Evolutionary conservation across 305 asterid genomes (phyloP).

Genomic region (Rubia peregrina): DNA sequence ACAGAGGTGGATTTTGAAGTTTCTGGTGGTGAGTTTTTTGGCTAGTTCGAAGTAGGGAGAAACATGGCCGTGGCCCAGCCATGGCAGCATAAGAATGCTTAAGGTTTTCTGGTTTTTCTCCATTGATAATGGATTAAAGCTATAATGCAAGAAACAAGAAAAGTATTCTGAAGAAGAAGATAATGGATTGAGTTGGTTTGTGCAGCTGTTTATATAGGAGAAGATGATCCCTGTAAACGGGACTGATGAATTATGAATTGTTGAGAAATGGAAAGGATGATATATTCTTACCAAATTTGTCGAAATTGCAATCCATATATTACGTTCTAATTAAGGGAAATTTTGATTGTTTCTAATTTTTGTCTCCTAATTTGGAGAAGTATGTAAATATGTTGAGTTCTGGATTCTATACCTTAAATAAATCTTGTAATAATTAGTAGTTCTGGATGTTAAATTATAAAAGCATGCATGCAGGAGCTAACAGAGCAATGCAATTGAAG

Average conservation of each 20-base stretch:
- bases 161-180: background rate
- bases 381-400: too few relatives aligned
- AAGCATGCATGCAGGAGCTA: too few relatives aligned
- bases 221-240: background rate
- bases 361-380: too few relatives aligned
- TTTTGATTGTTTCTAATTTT: too few relatives aligned
- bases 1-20: slow-evolving; percentile 2
- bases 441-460: too few relatives aligned
- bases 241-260: background rate
- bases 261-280: background rate
- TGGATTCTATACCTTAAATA: too few relatives aligned
- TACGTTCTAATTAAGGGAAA: too few relatives aligned
- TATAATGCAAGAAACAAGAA: background rate
- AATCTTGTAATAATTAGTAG: too few relatives aligned
- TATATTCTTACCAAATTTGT: background rate
- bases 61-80: slow-evolving; percentile 1
- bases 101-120: background rate
- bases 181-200: background rate
- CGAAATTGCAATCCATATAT: background rate
- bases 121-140: background rate
- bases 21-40: background rate
- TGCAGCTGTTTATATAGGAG: background rate
- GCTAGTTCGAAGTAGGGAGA: slow-evolving; percentile 4
- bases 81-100: slow-evolving; percentile 1
- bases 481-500: too few relatives aligned